These are phyloP conservation scores for Prorocentrum cordatum DNA, from an alignment of 169 alveolate species.

Conservation along the genomic window DNA sequence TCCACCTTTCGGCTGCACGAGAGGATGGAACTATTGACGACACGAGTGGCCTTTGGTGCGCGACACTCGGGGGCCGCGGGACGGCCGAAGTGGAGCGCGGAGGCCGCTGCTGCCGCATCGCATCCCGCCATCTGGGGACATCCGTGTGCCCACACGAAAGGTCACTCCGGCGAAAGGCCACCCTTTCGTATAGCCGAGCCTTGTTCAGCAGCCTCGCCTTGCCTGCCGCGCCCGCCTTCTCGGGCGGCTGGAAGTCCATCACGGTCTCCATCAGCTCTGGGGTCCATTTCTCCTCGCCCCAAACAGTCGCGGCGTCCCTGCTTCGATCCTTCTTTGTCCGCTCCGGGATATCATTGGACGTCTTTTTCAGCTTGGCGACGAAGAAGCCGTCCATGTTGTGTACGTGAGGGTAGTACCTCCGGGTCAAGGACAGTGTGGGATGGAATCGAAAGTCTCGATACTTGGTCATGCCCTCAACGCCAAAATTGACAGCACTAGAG, in stretches of 20 bases:
- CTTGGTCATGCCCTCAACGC: conserved; percentile 60
- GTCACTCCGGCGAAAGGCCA: too few relatives aligned
- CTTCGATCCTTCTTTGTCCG: conserved; percentile 23
- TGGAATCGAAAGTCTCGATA: conserved; percentile 59
- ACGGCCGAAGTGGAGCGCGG: too few relatives aligned
- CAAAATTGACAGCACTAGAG: conserved; percentile 41
- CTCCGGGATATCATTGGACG: conserved; percentile 26
- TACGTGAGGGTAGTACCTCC: conserved; percentile 66
- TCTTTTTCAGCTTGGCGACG: conserved; percentile 61
- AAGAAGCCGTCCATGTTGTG: conserved; percentile 69
- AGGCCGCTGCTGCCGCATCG: too few relatives aligned
- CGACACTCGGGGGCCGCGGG: too few relatives aligned
- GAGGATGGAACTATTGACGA: too few relatives aligned
- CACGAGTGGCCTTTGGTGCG: too few relatives aligned
- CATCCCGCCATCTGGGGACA: too few relatives aligned
- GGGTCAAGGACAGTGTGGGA: conserved; percentile 16
- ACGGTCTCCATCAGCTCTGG: conserved; percentile 48
- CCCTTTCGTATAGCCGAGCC: too few relatives aligned
- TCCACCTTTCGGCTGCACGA: too few relatives aligned
- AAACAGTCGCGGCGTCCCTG: not conserved
- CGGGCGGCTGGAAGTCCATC: conserved; percentile 46
- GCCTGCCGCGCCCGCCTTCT: too few relatives aligned
- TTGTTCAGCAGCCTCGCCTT: too few relatives aligned
- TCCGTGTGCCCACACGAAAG: too few relatives aligned
- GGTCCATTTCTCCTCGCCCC: conserved; percentile 59